Percentiles rank a stretch among this genome's conserved stretches.
Evolutionary conservation across 805 yeast genomes (phyloP).

Genomic region (Saturnispora sanitii): DNA sequence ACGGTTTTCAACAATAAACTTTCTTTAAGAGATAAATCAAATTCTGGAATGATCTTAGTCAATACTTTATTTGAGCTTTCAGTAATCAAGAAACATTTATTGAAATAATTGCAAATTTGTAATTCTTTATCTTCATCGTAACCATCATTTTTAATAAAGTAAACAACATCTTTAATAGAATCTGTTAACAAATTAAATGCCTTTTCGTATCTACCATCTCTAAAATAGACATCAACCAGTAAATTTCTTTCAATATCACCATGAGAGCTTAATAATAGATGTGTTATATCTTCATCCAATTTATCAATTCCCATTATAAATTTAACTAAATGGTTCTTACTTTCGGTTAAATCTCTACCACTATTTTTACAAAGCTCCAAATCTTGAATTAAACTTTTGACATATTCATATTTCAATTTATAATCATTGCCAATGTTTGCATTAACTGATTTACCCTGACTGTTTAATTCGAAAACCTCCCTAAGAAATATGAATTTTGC

Average conservation of each 20-base stretch:
- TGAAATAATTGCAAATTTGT: conserved; percentile 29
- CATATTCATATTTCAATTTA: conserved; percentile 10
- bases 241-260: conserved; percentile 22
- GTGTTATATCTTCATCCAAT: conserved; percentile 13
- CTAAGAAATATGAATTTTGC: conserved; percentile 29
- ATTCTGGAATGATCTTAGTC: conserved; percentile 11
- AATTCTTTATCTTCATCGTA: conserved; percentile 17
- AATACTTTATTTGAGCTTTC: conserved; percentile 16
- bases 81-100: conserved; percentile 27
- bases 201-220: conserved; percentile 15
- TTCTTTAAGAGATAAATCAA: conserved; percentile 25
- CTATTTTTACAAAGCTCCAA: not conserved
- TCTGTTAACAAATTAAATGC: conserved; percentile 25
- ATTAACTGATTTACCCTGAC: conserved; percentile 16
- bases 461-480: conserved; percentile 21
- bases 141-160: conserved; percentile 17
- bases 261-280: conserved; percentile 19
- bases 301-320: conserved; percentile 16
- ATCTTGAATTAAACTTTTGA: conserved; percentile 5
- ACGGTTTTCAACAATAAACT: conserved; percentile 32
- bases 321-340: conserved; percentile 3
- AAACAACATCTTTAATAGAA: conserved; percentile 11
- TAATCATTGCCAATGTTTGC: conserved; percentile 23
- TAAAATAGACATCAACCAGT: conserved; percentile 26
- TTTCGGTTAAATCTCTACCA: not conserved